A percentile compares a stretch with the other conserved stretches of the same genome.
phyloP scores from a whole-genome alignment of 2,329 filamentous ascomycete species.

The Ilyonectria sp. region DNA sequence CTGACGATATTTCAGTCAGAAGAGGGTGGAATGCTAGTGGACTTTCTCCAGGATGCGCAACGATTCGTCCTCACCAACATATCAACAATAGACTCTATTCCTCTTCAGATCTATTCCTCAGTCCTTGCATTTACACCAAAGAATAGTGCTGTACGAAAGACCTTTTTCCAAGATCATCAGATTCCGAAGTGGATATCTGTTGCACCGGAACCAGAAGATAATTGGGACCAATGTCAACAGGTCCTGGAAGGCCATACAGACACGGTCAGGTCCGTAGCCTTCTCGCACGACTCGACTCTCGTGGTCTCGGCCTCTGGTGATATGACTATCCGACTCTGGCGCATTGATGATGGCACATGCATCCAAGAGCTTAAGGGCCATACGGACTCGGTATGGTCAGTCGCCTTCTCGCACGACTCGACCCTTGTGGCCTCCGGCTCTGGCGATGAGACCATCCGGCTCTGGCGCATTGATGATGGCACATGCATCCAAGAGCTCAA shows the following conservation, averaged over 20 bases:
- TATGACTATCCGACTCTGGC: too few species aligned
- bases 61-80: constrained; percentile 2
- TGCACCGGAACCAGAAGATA: not conserved
- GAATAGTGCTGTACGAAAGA: not conserved
- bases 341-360: too few species aligned
- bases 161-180: not conserved
- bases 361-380: too few species aligned
- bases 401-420: too few species aligned
- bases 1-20: not conserved
- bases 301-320: too few species aligned
- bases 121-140: too few species aligned
- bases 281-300: too few species aligned
- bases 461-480: too few species aligned
- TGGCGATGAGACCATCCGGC: too few species aligned
- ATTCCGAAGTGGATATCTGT: constrained; percentile 14
- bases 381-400: too few species aligned
- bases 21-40: not conserved
- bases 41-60: constrained; percentile 2
- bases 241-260: constrained; percentile 1
- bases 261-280: not conserved
- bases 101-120: constrained; percentile 21
- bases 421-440: too few species aligned
- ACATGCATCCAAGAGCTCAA: too few species aligned
- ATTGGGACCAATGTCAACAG: constrained; percentile 13
- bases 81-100: not conserved